Percentiles rank a stretch among this genome's conserved stretches.
phyloP scores from a whole-genome alignment of 2,329 filamentous ascomycete species.

The Exophiala spinifera region DNA sequence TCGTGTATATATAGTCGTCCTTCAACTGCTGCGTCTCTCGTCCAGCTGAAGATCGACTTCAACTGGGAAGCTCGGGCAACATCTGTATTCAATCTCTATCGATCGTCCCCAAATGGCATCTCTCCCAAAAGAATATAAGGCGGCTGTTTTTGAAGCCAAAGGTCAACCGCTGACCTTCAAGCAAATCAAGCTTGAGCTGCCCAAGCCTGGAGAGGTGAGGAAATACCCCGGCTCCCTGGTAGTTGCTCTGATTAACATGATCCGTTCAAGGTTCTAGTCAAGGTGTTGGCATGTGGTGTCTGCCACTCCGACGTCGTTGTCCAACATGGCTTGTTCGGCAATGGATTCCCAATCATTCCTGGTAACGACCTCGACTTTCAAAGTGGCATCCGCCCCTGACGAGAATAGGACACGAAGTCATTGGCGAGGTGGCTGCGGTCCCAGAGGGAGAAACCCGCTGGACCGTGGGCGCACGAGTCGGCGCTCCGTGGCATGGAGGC shows the following conservation, averaged over 20 bases:
- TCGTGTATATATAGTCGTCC: no score
- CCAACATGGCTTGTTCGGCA: slow-evolving; percentile 51
- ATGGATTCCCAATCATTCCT: slow-evolving; percentile 59
- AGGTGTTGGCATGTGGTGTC: slow-evolving; percentile 69
- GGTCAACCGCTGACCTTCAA: slow-evolving; percentile 56
- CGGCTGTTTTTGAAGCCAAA: slow-evolving; percentile 57
- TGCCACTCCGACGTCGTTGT: slow-evolving; percentile 62
- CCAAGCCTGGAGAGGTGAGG: slow-evolving; percentile 55
- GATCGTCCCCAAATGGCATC: slow-evolving; percentile 8
- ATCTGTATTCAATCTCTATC: no score
- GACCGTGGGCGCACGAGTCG: slow-evolving; percentile 64
- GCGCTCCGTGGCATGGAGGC: slow-evolving; percentile 61
- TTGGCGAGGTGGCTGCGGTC: slow-evolving; percentile 64
- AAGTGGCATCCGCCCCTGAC: not conserved
- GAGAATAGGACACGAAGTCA: slow-evolving; percentile 60
- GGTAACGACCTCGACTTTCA: slow-evolving; percentile 32
- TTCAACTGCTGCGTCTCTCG: no score
- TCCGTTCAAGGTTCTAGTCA: slow-evolving; percentile 51
- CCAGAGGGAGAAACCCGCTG: slow-evolving; percentile 57
- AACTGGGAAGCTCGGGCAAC: no score
- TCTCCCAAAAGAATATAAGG: slow-evolving; percentile 66
- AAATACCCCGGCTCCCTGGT: not conserved
- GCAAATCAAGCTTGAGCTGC: slow-evolving; percentile 57
- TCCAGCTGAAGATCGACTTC: no score
- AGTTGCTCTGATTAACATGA: not conserved